Base-by-base conservation (phyloP, 23 red algal species). In the Gracilariopsis chorda region DNA sequence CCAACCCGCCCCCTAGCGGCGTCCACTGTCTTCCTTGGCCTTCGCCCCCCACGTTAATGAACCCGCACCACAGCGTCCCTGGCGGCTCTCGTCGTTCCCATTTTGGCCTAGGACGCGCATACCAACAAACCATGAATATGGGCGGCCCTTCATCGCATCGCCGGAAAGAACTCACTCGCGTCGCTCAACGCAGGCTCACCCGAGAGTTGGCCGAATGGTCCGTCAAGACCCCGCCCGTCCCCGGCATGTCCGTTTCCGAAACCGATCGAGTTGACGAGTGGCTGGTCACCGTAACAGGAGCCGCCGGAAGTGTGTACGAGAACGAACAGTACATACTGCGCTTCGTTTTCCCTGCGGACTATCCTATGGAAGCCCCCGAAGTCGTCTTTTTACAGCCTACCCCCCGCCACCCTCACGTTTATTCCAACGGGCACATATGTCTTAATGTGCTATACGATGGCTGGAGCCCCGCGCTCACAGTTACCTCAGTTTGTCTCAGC, bases 341-440 rank as follows among this genome's bases (percentile, higher is more conserved):
- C 10, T 98, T 98, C 82, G 48, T 85, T 36, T 98, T 98, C 58
- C 95, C 95, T 36, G 48, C 81, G 2, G 95, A 98, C 60, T 98
- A 98, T 47, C 95, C 95, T 37, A 94, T 98, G 80, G 95, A 98
- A 74, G 69, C 95, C 14, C 95, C 95, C 3, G 95, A 98, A 82
- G 92, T 98, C 29, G 77, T 94, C 24, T 98, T 98, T 92, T 51
- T 94, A 36, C 85, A 60, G 40, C 95, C 95, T 16, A 92, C 88
- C 29, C 95, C 95, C 32, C 72, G 65, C 44, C 95, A 98, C 74
- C 95, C 86, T 6, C 95, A 98, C 42, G 88, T 98, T n/a, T 98
- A 98, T 49, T 90, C 90, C 5, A 98, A 98, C 71, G 95, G 95
- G 7, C 95, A 98, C 52, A 91, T 98, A 59, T 98, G 95, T 87